Evolutionary conservation across 495 filamentous ascomycete genomes (phyloP).

Genomic region (Aspergillus affinis): DNA sequence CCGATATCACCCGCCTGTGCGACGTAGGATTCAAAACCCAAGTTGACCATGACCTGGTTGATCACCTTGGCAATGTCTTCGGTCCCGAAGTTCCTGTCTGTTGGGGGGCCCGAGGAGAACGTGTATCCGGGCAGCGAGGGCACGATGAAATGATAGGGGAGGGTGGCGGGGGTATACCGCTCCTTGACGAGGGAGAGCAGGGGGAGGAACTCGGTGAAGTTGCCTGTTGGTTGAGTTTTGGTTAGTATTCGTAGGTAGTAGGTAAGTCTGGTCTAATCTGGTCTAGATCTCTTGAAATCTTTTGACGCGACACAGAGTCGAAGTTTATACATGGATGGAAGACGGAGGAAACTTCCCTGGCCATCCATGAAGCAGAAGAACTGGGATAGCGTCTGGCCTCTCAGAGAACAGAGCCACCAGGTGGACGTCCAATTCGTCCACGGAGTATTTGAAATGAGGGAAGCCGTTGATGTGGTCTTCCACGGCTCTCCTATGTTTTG

Average conservation of each 20-base stretch:
- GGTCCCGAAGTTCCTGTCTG: constrained; percentile 47
- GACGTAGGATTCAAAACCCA: constrained; percentile 63
- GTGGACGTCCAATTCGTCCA: constrained; percentile 55
- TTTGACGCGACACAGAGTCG: neutral
- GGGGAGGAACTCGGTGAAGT: constrained; percentile 34
- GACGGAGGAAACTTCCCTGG: constrained; percentile 38
- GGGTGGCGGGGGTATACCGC: constrained; percentile 52
- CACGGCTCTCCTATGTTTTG: constrained; percentile 39
- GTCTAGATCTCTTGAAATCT: neutral
- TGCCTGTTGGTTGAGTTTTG: constrained; percentile 9
- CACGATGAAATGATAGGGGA: constrained; percentile 66
- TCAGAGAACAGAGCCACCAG: constrained; percentile 63
- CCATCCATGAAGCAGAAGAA: constrained; percentile 63
- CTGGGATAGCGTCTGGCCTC: constrained; percentile 56
- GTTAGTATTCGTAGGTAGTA: neutral
- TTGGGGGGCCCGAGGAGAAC: constrained; percentile 53
- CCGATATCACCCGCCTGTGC: constrained; percentile 70
- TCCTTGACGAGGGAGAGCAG: constrained; percentile 42
- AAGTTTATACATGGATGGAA: neutral
- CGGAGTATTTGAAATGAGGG: constrained; percentile 56
- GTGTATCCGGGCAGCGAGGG: constrained; percentile 64
- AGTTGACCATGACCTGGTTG: constrained; percentile 56
- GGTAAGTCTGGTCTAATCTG: neutral
- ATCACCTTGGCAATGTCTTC: constrained; percentile 47
- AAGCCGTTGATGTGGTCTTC: constrained; percentile 61